Percentiles rank a stretch among this genome's conserved stretches.
These are phyloP conservation scores for Geosmithia morbida DNA, from an alignment of 2,329 filamentous ascomycete genomes.

Conservation along the genomic window DNA sequence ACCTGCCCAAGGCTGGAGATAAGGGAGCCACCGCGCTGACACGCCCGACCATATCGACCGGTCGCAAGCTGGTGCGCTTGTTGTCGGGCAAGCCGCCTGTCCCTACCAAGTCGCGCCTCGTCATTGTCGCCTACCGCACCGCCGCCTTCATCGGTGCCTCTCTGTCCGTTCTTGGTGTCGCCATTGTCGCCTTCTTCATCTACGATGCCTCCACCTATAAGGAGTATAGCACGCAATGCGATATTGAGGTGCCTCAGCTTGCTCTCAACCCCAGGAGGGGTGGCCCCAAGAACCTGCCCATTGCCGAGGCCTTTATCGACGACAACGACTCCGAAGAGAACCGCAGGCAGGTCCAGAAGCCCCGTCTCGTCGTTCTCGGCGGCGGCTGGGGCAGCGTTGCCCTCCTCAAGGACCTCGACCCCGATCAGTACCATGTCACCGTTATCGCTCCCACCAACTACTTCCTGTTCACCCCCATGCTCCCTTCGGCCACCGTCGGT, in stretches of 20 bases:
- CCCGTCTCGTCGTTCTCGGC: slow-evolving; percentile 80
- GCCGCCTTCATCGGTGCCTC: slow-evolving; percentile 55
- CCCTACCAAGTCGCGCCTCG: slow-evolving; percentile 28
- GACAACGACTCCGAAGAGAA: slow-evolving; percentile 69
- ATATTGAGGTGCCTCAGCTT: slow-evolving; percentile 72
- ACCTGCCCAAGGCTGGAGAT: not conserved
- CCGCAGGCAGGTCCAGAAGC: slow-evolving; percentile 67
- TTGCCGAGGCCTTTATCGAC: slow-evolving; percentile 75
- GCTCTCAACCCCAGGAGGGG: slow-evolving; percentile 71
- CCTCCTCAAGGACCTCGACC: slow-evolving; percentile 75
- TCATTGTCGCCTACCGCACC: slow-evolving; percentile 51
- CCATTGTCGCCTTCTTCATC: slow-evolving; percentile 74
- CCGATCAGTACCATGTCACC: slow-evolving; percentile 90
- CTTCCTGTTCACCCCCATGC: slow-evolving; percentile 96
- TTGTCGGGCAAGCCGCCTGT: slow-evolving; percentile 39
- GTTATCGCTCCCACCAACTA: slow-evolving; percentile 92
- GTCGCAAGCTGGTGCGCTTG: slow-evolving; percentile 16
- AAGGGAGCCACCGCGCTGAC: not conserved
- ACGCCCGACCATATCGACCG: slow-evolving; percentile 5
- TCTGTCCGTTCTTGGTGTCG: slow-evolving; percentile 50
- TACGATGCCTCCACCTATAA: slow-evolving; percentile 91
- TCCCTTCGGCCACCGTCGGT: slow-evolving; percentile 91
- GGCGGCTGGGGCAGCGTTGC: slow-evolving; percentile 94
- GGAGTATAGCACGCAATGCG: slow-evolving; percentile 48
- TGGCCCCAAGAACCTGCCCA: slow-evolving; percentile 89